phyloP scores from a whole-genome alignment of 140 eudicot species.

The Stevia rebaudiana region DNA sequence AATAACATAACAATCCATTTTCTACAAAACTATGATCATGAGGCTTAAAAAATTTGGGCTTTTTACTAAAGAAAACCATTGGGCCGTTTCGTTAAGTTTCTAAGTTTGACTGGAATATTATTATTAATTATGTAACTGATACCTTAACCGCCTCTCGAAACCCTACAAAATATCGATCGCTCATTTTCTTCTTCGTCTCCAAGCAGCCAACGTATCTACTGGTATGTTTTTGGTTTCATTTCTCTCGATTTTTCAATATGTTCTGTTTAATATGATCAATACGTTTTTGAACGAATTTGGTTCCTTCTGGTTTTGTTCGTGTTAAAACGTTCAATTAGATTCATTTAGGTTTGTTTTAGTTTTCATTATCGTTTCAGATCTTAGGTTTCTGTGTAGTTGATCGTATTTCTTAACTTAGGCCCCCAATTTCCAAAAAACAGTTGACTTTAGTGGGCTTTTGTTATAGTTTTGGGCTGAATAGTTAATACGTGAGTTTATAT shows the following conservation, averaged over 20 bases:
- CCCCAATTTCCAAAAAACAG: no score
- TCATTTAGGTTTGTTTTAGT: background rate
- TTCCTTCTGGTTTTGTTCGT: background rate
- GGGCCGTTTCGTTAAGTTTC: background rate
- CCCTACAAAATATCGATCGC: background rate
- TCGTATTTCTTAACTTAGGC: background rate
- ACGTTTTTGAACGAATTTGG: background rate
- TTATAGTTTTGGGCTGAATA: background rate
- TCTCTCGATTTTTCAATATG: background rate
- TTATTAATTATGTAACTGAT: no score
- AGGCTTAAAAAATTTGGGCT: background rate
- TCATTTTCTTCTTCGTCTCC: background rate
- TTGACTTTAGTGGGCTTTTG: no score
- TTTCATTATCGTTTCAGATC: background rate
- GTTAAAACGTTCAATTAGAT: background rate
- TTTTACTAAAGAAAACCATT: no score
- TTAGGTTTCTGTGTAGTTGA: background rate
- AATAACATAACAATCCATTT: no score
- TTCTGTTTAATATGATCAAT: background rate
- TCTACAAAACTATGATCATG: no score
- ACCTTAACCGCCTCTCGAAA: slow-evolving; percentile 8
- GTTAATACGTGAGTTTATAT: no score
- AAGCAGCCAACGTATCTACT: background rate
- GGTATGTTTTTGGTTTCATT: background rate
- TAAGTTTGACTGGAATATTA: background rate